A percentile compares a stretch with the other conserved stretches of the same genome.
phyloP scores from a whole-genome alignment of 2,329 filamentous ascomycete species.

The Geosmithia putterillii region DNA sequence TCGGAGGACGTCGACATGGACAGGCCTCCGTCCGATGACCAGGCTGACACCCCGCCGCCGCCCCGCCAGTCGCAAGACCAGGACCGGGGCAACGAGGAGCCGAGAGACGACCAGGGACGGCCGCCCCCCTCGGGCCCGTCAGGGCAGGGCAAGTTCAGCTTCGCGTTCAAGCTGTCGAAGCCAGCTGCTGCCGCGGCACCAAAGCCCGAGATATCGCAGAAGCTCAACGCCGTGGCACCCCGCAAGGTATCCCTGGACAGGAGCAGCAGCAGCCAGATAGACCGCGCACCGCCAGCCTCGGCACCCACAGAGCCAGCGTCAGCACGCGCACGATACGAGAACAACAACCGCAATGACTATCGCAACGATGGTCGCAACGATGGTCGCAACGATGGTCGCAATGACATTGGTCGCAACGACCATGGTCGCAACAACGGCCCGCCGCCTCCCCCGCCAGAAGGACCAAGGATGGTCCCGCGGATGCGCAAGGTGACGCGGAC shows the following conservation, averaged over 20 bases:
- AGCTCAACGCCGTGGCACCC: conserved; percentile 51
- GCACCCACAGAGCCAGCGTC: conserved; percentile 44
- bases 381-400: too few species aligned
- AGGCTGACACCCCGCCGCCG: conserved; percentile 10
- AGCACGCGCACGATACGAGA: conserved; percentile 25
- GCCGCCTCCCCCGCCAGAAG: conserved; percentile 17
- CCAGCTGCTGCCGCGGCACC: conserved; percentile 44
- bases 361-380: too few species aligned
- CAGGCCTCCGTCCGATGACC: conserved; percentile 19
- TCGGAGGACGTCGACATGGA: background rate
- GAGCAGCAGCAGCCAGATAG: conserved; percentile 12
- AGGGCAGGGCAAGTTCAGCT: conserved; percentile 61
- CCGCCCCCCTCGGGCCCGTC: conserved; percentile 42
- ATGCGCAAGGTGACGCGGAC: conserved; percentile 55
- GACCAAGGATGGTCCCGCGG: conserved; percentile 27
- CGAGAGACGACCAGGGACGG: conserved; percentile 42
- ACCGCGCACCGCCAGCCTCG: conserved; percentile 34
- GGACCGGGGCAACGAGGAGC: conserved; percentile 21
- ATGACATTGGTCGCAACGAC: too few species aligned
- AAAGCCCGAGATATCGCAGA: conserved; percentile 55
- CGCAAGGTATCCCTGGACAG: conserved; percentile 21
- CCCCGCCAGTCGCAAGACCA: background rate
- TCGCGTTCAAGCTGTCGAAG: conserved; percentile 72
- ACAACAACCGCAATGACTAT: too few species aligned
- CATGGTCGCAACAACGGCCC: too few species aligned